Conservation (phyloP, 306 rosid genomes). For the Senna siamea region DNA sequence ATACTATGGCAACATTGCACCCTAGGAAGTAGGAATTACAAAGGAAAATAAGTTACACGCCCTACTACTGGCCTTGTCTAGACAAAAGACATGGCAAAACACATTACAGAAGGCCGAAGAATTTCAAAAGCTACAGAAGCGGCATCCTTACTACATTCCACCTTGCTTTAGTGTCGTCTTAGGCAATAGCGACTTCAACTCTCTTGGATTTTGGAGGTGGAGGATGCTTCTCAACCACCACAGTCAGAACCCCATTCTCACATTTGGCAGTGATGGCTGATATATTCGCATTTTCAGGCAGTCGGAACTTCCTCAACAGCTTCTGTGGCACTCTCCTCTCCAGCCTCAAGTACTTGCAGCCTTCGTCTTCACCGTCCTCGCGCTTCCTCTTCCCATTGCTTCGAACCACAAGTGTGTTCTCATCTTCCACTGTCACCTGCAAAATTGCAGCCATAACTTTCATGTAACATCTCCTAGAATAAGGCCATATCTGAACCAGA, state of each 20-base stretch:
- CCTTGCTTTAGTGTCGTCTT: no score
- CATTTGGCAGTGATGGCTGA: conserved; percentile 65
- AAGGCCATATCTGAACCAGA: no score
- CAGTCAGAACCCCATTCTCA: conserved; percentile 63
- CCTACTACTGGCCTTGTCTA: neutral
- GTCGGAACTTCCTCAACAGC: conserved; percentile 51
- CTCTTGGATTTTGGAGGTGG: conserved; percentile 64
- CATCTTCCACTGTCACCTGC: conserved; percentile 62
- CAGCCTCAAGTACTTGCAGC: conserved; percentile 66
- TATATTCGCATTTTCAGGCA: conserved; percentile 59
- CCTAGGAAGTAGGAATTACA: neutral
- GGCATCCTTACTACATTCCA: no score
- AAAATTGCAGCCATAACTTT: neutral
- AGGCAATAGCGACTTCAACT: conserved; percentile 57
- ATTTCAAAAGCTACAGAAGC: no score
- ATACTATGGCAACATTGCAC: neutral
- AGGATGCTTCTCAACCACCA: conserved; percentile 68
- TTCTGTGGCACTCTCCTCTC: conserved; percentile 61
- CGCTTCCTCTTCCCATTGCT: conserved; percentile 71
- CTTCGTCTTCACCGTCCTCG: conserved; percentile 62
- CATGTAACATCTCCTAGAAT: neutral
- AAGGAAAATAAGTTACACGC: neutral
- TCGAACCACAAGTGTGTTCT: conserved; percentile 53
- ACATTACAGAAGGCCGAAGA: neutral
- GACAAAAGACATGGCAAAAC: neutral